A percentile compares a stretch with the other conserved stretches of the same genome.
Evolutionary conservation across 805 yeast genomes (phyloP).

Genomic region (Yarrowia yakushimensis): DNA sequence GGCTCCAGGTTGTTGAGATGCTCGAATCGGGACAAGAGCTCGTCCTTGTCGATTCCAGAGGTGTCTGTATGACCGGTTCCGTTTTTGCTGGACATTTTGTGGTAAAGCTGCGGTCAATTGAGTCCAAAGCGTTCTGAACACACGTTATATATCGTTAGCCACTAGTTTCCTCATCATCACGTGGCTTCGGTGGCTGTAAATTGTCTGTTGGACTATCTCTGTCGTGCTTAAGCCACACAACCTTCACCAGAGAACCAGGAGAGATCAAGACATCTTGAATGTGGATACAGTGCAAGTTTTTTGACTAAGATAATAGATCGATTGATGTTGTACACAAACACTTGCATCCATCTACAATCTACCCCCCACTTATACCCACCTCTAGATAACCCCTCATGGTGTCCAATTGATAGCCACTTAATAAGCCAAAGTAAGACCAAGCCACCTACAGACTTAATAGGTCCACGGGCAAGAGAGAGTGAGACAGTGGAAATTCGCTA

Average conservation of each 20-base stretch:
- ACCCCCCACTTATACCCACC: too few relatives aligned
- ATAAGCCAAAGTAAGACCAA: background rate
- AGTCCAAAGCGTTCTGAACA: too few relatives aligned
- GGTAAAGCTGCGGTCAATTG: background rate
- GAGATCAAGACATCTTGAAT: background rate
- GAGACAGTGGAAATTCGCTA: too few relatives aligned
- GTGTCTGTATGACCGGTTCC: constrained; percentile 18
- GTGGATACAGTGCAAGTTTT: background rate
- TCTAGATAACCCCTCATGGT: too few relatives aligned
- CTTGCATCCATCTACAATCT: too few relatives aligned
- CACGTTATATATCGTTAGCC: background rate
- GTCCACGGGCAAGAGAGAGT: too few relatives aligned
- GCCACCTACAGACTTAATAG: background rate
- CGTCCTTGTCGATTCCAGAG: constrained; percentile 15
- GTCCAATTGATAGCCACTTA: too few relatives aligned
- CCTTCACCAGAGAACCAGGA: background rate
- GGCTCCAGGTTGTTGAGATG: constrained; percentile 17
- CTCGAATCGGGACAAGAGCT: background rate
- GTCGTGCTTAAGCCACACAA: constrained; percentile 19
- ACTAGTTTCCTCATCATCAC: background rate
- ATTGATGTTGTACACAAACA: too few relatives aligned
- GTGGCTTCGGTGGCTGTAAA: constrained; percentile 3
- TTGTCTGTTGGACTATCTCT: background rate
- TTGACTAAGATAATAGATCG: too few relatives aligned
- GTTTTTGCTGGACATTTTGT: constrained; percentile 6